Evolutionary conservation across 768 basidiomycete species (phyloP).

Genomic region (Neoboletus subvelutipes): DNA sequence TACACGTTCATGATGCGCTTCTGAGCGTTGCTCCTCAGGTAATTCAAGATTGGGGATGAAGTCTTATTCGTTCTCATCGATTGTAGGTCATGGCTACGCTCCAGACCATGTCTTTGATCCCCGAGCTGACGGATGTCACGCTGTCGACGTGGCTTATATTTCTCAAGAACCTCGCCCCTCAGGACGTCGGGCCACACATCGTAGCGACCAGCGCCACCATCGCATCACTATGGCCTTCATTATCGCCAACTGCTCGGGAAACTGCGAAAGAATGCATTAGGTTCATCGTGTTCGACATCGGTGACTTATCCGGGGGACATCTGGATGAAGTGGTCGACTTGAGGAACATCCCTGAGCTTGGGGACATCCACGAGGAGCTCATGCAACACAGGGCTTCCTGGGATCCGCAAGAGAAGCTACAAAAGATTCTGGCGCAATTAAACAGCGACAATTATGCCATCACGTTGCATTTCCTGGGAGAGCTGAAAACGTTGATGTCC

Average conservation of each 20-base stretch:
- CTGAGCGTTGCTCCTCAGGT: conserved; percentile 87
- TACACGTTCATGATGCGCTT: conserved; percentile 67
- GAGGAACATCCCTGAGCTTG: conserved; percentile 65
- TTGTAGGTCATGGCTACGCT: conserved; percentile 91
- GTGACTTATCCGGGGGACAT: conserved; percentile 49
- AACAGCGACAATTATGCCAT: conserved; percentile 81
- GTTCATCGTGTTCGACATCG: conserved; percentile 67
- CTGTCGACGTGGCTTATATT: conserved; percentile 81
- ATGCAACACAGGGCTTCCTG: conserved; percentile 45
- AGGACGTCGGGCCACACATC: conserved; percentile 79
- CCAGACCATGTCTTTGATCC: conserved; percentile 80
- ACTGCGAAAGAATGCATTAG: conserved; percentile 61
- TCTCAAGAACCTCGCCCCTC: conserved; percentile 59
- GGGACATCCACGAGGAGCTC: conserved; percentile 42
- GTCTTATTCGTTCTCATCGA: conserved; percentile 4
- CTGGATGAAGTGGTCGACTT: conserved; percentile 83
- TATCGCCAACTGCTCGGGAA: conserved; percentile 51
- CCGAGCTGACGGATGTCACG: conserved; percentile 74
- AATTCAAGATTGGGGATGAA: conserved; percentile 16
- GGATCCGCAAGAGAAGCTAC: conserved; percentile 54
- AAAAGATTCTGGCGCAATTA: conserved; percentile 69
- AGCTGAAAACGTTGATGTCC: conserved; percentile 68
- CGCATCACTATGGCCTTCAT: conserved; percentile 69
- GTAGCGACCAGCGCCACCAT: conserved; percentile 87
- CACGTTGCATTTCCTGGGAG: conserved; percentile 66